Base-by-base conservation (phyloP, 805 yeast species). In the Teunomyces funiuensis region DNA sequence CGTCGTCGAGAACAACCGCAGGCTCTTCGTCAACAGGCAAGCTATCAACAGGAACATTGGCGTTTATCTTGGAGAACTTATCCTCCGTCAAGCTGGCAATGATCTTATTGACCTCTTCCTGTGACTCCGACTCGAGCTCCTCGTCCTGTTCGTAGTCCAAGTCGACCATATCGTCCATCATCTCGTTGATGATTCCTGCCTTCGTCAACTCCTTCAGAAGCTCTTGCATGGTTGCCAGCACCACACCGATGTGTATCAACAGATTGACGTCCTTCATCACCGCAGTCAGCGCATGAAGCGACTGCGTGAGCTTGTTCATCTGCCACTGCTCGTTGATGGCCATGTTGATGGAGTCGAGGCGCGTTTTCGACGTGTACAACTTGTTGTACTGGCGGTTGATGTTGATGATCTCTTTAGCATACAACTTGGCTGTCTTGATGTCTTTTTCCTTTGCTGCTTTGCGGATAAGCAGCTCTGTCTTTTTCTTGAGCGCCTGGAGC, bases 241-340 rank as follows among this genome's bases (percentile, higher is more conserved):
- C 65, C 50, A 85, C 89, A 0, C 98, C 97, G 40, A 93, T 58
- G 46, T 74, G 74, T 1, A 90, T 83, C 54, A 93, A 69, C 33
- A 76, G 75, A 58, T 88, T 90, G 41, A 93, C 93, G 43, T 91
- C 97, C 55, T 75, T 79, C 97, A 93, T 90, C 14, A 93, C 78
- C 2, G 74, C 79, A 0, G 98, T 79, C 42, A 89, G 82, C 42
- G 82, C 68, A 37, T 81, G 81, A 80, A 93, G 79, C 28, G 90
- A 85, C 18, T 88, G 86, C 33, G 89, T 88, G 31, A 93, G 63
- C 54, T 86, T 87, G 45, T 82, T 76, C 80, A 90, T 74, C 39
- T 88, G 88, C 69, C 89, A 90, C 38, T 91, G 93, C 63, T 91
- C 98, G 51, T 87, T 88, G 27, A 91, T 78, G 52, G 95, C 88